Evolutionary conservation across 2,329 filamentous ascomycete species (phyloP).

Genomic region (Aspergillus jensenii): DNA sequence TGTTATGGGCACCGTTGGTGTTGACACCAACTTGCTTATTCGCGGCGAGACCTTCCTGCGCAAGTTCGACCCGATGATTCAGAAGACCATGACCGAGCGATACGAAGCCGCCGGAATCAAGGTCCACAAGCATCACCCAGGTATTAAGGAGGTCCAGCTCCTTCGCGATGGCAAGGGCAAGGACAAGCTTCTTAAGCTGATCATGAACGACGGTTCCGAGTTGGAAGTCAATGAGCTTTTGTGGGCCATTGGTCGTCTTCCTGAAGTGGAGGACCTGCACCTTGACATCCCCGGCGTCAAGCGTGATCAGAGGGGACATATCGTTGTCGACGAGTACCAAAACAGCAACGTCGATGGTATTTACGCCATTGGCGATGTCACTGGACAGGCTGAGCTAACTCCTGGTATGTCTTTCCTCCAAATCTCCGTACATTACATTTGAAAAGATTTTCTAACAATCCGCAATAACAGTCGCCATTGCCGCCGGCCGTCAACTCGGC

Average conservation of each 20-base stretch:
- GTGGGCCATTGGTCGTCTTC: slow-evolving; percentile 51
- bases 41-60: slow-evolving; percentile 49
- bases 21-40: slow-evolving; percentile 54
- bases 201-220: slow-evolving; percentile 43
- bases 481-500: slow-evolving; percentile 50
- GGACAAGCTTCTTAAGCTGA: slow-evolving; percentile 48
- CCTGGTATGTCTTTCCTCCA: slow-evolving; percentile 38
- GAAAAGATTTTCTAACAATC: not conserved
- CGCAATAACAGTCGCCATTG: slow-evolving; percentile 47
- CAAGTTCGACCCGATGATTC: slow-evolving; percentile 55
- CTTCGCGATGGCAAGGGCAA: slow-evolving; percentile 47
- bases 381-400: slow-evolving; percentile 52
- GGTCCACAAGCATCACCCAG: slow-evolving; percentile 47
- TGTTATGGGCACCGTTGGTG: slow-evolving; percentile 50
- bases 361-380: slow-evolving; percentile 53
- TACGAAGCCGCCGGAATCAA: slow-evolving; percentile 51
- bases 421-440: not conserved
- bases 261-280: slow-evolving; percentile 45
- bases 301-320: slow-evolving; percentile 38
- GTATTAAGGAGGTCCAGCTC: slow-evolving; percentile 50
- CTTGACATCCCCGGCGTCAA: slow-evolving; percentile 45
- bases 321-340: slow-evolving; percentile 52
- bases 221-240: slow-evolving; percentile 51
- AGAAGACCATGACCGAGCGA: slow-evolving; percentile 51
- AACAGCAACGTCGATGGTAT: slow-evolving; percentile 49